Evolutionary conservation across 257 asterid genomes (phyloP), one percentile per base, ranked within the genome.

Genomic region (Handroanthus guayacan): DNA sequence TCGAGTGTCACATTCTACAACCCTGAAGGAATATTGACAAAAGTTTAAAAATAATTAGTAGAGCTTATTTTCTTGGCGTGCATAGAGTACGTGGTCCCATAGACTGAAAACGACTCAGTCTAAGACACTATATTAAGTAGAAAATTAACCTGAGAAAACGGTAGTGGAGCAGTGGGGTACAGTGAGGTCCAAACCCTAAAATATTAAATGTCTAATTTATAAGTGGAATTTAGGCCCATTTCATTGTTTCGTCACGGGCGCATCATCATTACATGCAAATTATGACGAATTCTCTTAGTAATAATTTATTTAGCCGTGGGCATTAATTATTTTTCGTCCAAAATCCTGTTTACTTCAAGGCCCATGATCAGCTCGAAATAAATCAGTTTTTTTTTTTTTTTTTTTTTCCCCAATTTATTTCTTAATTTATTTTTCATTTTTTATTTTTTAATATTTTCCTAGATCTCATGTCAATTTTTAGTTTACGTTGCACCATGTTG

Each of bases 241-340:
- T 62, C 34, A 12, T 14, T 9, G 57, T 18, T 17, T 58, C 76
- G 82, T 80, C 87, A 80, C 57, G 73, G 75, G 41, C 38, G 60
- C 84, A 63, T 83, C 87, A 66, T 61, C 72, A 77, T 80, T 77
- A 80, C 87, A 77, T 63, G 73, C 55, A 58, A 69, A 68, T 72
- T 47, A 64, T 69, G 18, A 68, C 64, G 31, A 73, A 25, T 45
- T 44, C 31, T 55, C 60, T 34, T 82, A 57, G 68, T 60, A 55
- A 12, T 64, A 54, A 6, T 62, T 52, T 31, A 37, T 38, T 64
- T 12, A 41, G 52, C 69, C 43, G 44, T 62, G 48, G 66, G 62
- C 78, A 68, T 43, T 62, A 31, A 17, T 43, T 36, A 43, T 37
- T 57, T 16, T 48, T 39, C 13, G 60, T 43, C 41, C 36, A 1